These are phyloP conservation scores for Coffea canephora DNA, from an alignment of 257 asterid species.

Conservation along the genomic window DNA sequence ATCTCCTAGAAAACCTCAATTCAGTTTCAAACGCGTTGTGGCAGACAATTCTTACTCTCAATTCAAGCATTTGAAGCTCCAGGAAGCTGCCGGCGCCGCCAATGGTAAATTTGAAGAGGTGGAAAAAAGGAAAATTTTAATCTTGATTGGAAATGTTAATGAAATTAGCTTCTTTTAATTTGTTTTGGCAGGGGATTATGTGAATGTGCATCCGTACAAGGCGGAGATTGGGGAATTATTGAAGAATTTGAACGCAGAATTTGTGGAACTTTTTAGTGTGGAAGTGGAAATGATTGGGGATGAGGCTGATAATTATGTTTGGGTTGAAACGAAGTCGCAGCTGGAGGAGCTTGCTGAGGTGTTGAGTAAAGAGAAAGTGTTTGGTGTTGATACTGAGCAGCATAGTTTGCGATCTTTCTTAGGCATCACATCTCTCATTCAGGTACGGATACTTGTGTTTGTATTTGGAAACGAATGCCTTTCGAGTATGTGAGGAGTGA, in stretches of 20 bases:
- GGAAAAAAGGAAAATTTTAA: neutral
- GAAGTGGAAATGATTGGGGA: conserved; percentile 40
- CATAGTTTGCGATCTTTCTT: conserved; percentile 82
- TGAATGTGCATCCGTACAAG: conserved; percentile 72
- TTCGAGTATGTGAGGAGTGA: neutral
- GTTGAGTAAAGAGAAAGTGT: conserved; percentile 62
- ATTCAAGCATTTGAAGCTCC: conserved; percentile 68
- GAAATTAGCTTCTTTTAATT: neutral
- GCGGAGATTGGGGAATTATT: conserved; percentile 53
- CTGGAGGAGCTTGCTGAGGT: conserved; percentile 57
- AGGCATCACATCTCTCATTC: conserved; percentile 88
- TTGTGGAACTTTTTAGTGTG: conserved; percentile 45
- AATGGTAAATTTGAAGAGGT: conserved; percentile 34
- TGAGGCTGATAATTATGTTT: conserved; percentile 45
- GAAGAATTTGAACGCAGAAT: conserved; percentile 46
- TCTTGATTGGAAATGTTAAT: neutral
- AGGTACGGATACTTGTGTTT: conserved; percentile 41
- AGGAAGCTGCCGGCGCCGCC: neutral
- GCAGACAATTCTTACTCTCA: conserved; percentile 83
- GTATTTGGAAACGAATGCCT: no score
- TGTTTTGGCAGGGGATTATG: conserved; percentile 42
- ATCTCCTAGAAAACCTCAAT: conserved; percentile 54
- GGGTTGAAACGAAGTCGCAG: conserved; percentile 64
- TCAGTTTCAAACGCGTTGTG: conserved; percentile 60
- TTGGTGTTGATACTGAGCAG: conserved; percentile 94